phyloP scores from a whole-genome alignment of 2,329 filamentous ascomycete species.

The Fusarium acutatum region DNA sequence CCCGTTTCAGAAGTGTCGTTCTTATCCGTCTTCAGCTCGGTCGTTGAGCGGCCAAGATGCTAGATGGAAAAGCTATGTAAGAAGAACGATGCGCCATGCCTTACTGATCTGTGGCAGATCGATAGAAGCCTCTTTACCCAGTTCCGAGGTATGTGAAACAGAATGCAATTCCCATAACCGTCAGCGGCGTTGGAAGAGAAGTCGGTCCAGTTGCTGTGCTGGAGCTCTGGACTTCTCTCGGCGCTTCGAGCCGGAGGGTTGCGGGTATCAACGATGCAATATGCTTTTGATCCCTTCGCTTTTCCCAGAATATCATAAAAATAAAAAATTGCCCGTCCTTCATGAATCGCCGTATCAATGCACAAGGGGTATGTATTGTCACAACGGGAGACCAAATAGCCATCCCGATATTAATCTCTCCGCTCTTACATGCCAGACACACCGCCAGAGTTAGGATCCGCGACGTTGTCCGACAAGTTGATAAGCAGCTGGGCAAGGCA shows the following conservation, averaged over 20 bases:
- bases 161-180: slow-evolving; percentile 41
- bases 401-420: slow-evolving; percentile 20
- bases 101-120: slow-evolving; percentile 18
- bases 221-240: slow-evolving; percentile 5
- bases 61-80: slow-evolving; percentile 11
- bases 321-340: slow-evolving; percentile 39
- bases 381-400: slow-evolving; percentile 27
- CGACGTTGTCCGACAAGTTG: slow-evolving; percentile 91
- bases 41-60: slow-evolving; percentile 4
- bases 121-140: slow-evolving; percentile 19
- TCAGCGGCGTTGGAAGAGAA: slow-evolving; percentile 30
- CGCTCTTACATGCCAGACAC: slow-evolving; percentile 47
- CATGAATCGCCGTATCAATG: slow-evolving; percentile 43
- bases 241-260: slow-evolving; percentile 36
- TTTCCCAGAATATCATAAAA: slow-evolving; percentile 44
- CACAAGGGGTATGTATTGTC: slow-evolving; percentile 42
- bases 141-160: slow-evolving; percentile 39
- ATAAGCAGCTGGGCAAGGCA: slow-evolving; percentile 97
- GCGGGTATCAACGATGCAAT: slow-evolving; percentile 46
- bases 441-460: slow-evolving; percentile 53
- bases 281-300: slow-evolving; percentile 45
- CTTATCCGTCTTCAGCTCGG: slow-evolving; percentile 7
- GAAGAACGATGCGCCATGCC: slow-evolving; percentile 20
- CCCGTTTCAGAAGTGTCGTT: slow-evolving; percentile 4
- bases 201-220: slow-evolving; percentile 20